phyloP scores from a whole-genome alignment of 2,329 filamentous ascomycete genomes.

The Ascochyta rabiei region DNA sequence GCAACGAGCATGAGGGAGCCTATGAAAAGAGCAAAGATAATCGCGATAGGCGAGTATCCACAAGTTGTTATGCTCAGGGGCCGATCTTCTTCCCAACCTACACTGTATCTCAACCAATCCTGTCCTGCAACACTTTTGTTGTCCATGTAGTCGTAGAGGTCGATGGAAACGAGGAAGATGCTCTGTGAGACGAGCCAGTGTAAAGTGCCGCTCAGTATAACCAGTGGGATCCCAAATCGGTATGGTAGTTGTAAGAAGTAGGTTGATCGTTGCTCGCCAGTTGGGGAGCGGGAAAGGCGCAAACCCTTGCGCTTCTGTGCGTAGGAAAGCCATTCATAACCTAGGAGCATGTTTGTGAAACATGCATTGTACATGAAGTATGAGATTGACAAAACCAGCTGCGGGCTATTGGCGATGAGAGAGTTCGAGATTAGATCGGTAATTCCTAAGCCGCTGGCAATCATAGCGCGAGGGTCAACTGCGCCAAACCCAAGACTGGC shows the following conservation, averaged over 20 bases:
- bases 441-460: conserved; percentile 1
- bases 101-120: background rate
- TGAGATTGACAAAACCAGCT: conserved; percentile 54
- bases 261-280: conserved; percentile 40
- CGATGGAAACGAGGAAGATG: conserved; percentile 46
- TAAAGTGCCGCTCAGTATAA: conserved; percentile 40
- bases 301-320: conserved; percentile 37
- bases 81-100: background rate
- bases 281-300: conserved; percentile 42
- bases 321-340: conserved; percentile 55
- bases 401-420: conserved; percentile 55
- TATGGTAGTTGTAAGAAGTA: conserved; percentile 53
- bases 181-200: conserved; percentile 55
- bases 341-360: conserved; percentile 54
- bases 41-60: conserved; percentile 25
- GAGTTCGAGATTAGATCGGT: conserved; percentile 16
- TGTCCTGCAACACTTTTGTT: conserved; percentile 26
- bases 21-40: conserved; percentile 13
- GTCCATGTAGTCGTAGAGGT: too few species aligned
- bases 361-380: conserved; percentile 55
- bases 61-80: background rate
- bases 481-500: background rate
- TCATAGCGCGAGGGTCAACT: conserved; percentile 4
- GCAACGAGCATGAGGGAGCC: conserved; percentile 6
- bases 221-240: conserved; percentile 46